These are phyloP conservation scores for Sarocladium kiliense DNA, from an alignment of 2,329 filamentous ascomycete species.

Conservation along the genomic window DNA sequence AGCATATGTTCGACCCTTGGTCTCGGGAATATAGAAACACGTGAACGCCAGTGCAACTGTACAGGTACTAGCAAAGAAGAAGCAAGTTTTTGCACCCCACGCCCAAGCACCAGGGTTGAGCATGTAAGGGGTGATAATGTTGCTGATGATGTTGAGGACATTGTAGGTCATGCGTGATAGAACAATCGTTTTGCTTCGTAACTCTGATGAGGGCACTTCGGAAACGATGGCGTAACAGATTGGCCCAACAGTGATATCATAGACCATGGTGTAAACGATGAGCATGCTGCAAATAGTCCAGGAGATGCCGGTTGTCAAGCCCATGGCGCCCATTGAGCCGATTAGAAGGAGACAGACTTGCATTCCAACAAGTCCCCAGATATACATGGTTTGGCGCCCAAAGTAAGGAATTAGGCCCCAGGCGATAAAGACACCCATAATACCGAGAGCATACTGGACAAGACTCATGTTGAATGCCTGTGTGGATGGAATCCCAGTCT, in stretches of 20 bases:
- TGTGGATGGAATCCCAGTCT: conserved; percentile 30
- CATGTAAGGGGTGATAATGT: conserved; percentile 25
- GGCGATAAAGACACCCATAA: conserved; percentile 33
- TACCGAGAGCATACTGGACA: conserved; percentile 25
- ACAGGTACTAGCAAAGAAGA: conserved; percentile 22
- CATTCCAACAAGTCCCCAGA: conserved; percentile 29
- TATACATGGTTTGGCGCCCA: conserved; percentile 33
- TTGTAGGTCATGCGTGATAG: conserved; percentile 11
- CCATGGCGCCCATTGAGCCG: conserved; percentile 32
- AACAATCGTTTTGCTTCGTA: conserved; percentile 25
- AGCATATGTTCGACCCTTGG: conserved; percentile 18
- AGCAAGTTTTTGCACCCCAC: conserved; percentile 26
- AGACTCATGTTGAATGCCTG: conserved; percentile 33
- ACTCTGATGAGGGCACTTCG: conserved; percentile 30
- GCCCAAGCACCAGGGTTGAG: conserved; percentile 24
- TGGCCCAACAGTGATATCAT: conserved; percentile 35
- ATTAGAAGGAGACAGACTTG: conserved; percentile 36
- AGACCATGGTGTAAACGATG: conserved; percentile 36
- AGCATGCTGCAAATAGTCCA: conserved; percentile 34
- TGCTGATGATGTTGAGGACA: conserved; percentile 18
- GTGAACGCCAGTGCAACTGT: conserved; percentile 14
- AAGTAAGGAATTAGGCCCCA: conserved; percentile 31
- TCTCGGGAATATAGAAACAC: conserved; percentile 20
- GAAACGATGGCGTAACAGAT: conserved; percentile 36
- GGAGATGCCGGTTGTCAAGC: conserved; percentile 14